Evolutionary conservation across 208 protist species (phyloP), one percentile per base, ranked within the genome.

Genomic region (Leptomonas pyrrhocoris): DNA sequence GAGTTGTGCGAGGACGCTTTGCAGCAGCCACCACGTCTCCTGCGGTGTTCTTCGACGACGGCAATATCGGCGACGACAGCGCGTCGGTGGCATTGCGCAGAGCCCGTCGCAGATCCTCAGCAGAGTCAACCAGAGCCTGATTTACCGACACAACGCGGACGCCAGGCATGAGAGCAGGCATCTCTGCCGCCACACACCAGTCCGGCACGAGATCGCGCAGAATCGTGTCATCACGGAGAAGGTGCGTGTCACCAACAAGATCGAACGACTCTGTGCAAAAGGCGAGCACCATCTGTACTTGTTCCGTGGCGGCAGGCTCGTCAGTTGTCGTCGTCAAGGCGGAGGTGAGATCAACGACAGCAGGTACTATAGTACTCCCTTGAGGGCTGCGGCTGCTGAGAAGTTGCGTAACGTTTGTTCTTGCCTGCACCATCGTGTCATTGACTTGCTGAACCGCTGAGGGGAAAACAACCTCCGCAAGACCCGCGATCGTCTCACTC

Each of bases 131-230:
- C 0, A 40, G 19, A 3, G 30, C 36, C 30, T 28, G 60, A 31
- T 86, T 86, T 19, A 91, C 82, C 2, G 71, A 53, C 1, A 83
- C 46, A 27, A 90, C 73, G 18, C 56, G 25, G 13, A 69, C 56
- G 19, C 68, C 64, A 5, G 69, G 69, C 30, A 70, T 31, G 48
- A 86, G 59, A 1, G 42, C 38, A 0, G 49, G 58, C 23, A 86
- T 28, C 54, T 78, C 71, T 1, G 83, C 34, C 8, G 70, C 66
- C 4, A 60, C 30, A 45, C 73, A 74, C 42, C 54, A 63, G 36
- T 56, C 21, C 13, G 76, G 76, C 48, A 85, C 65, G 4, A 88
- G 25, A 16, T 19, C 43, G n/a, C 53, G 28, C 48, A 84, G 38
- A 56, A 68, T 49, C 2, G 53, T 49, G 0, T 66, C 62, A 19